Conservation (phyloP, 208 protist genomes). For the Trypanosoma avium region DNA sequence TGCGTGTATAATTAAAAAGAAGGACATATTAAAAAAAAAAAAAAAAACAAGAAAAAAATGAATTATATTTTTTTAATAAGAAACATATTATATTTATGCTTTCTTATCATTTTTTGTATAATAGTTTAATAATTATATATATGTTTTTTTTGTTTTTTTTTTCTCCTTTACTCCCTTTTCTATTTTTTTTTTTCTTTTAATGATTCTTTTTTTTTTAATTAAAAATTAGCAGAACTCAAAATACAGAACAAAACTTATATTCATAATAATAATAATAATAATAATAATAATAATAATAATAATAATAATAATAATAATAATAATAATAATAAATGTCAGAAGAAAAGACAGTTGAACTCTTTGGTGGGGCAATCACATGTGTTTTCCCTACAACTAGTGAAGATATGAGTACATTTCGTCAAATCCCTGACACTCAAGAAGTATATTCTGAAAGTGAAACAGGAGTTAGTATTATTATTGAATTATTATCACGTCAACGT, state of each 20-base stretch:
- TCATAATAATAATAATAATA: background rate
- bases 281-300: background rate
- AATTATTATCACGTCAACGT: constrained; percentile 57
- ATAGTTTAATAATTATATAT: background rate
- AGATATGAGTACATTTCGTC: constrained; percentile 68
- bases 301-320: too few species aligned
- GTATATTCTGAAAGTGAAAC: constrained; percentile 60
- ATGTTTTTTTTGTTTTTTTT: constrained; percentile 9
- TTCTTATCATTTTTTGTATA: background rate
- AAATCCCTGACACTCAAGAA: constrained; percentile 81
- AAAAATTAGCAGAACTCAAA: background rate
- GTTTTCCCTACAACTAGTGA: constrained; percentile 30
- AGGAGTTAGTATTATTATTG: constrained; percentile 62
- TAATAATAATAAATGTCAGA: constrained; percentile 3
- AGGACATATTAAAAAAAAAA: too few species aligned
- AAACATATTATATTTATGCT: background rate
- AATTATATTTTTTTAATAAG: too few species aligned
- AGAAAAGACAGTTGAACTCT: constrained; percentile 41
- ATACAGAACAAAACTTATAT: background rate
- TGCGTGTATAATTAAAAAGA: too few species aligned
- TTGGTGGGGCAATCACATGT: constrained; percentile 69
- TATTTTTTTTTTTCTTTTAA: background rate
- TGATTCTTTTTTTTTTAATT: background rate
- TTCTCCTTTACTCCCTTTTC: too few species aligned
- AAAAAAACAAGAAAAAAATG: too few species aligned